Conservation (phyloP, 257 asterid species). For the Gentiana macrophylla region DNA sequence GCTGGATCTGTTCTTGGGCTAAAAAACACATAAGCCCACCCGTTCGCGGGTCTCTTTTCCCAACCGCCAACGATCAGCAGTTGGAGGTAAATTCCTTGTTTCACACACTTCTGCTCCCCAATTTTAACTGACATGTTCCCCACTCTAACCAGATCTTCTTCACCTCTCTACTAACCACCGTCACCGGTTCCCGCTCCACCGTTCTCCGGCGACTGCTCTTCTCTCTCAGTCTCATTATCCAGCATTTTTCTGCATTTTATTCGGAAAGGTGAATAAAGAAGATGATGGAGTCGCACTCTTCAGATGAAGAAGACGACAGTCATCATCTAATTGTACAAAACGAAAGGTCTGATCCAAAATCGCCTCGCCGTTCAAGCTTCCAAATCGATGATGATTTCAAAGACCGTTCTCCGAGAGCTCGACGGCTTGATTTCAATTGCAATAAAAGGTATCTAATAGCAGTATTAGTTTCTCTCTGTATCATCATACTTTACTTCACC, state of each 20-base stretch:
- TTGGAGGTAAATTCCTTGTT: background rate
- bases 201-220: background rate
- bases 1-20: background rate
- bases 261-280: background rate
- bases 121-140: background rate
- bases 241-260: background rate
- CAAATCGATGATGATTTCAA: constrained; percentile 15
- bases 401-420: constrained; percentile 26
- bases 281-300: constrained; percentile 23
- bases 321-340: constrained; percentile 52
- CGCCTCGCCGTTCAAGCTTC: constrained; percentile 18
- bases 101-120: background rate
- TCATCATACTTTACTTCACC: constrained; percentile 46
- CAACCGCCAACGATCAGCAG: constrained; percentile 5
- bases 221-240: background rate
- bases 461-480: constrained; percentile 40
- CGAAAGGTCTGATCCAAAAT: constrained; percentile 31
- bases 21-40: background rate
- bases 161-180: background rate
- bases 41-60: constrained; percentile 12
- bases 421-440: constrained; percentile 22
- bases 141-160: constrained; percentile 2
- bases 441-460: constrained; percentile 55
- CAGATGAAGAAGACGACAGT: constrained; percentile 88
- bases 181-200: background rate